These are phyloP conservation scores for Lablab purpureus DNA, from an alignment of 306 rosid genomes.

Conservation along the genomic window DNA sequence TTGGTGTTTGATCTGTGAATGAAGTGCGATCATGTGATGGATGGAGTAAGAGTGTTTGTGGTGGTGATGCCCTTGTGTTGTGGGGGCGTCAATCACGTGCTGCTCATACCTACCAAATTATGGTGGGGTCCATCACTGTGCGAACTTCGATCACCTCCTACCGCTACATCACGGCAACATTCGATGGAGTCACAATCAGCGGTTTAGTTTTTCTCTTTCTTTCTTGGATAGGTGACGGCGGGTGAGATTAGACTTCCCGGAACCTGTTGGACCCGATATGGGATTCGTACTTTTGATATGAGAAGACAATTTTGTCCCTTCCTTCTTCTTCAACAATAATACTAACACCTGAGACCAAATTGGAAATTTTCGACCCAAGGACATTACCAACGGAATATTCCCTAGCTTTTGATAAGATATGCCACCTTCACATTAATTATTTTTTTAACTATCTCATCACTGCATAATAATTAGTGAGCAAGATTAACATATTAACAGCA, in stretches of 20 bases:
- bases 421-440: background rate
- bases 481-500: background rate
- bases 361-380: slow-evolving; percentile 13
- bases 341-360: background rate
- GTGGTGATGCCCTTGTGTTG: background rate
- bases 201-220: background rate
- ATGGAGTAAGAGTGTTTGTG: background rate
- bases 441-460: slow-evolving; percentile 11
- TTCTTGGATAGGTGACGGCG: background rate
- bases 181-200: slow-evolving; percentile 10
- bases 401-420: background rate
- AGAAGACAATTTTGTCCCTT: slow-evolving; percentile 39
- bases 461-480: background rate
- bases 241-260: slow-evolving; percentile 19
- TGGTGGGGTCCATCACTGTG: slow-evolving; percentile 16
- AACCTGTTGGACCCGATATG: slow-evolving; percentile 22
- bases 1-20: slow-evolving; percentile 10
- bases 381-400: slow-evolving; percentile 21
- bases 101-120: slow-evolving; percentile 28
- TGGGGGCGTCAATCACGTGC: slow-evolving; percentile 47
- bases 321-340: background rate
- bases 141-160: background rate
- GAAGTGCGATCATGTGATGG: background rate
- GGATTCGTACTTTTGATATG: slow-evolving; percentile 1
- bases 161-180: slow-evolving; percentile 12